Evolutionary conservation across 805 yeast genomes (phyloP), one percentile per base, ranked within the genome.

Genomic region (Barnettozyma siamensis): DNA sequence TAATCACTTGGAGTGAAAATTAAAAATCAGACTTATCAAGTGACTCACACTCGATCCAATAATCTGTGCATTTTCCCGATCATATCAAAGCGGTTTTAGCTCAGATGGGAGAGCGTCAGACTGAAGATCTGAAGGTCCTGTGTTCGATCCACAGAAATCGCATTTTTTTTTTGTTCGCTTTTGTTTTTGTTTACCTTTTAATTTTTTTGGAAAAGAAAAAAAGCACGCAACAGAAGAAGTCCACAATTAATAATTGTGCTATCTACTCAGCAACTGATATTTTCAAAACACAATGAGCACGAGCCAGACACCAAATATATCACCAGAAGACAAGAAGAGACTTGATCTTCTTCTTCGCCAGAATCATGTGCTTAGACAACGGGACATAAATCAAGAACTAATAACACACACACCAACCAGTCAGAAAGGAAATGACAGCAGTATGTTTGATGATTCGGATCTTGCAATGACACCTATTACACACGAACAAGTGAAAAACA

Each of bases 121-220:
- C 60, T 58, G 60, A 57, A 57, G 60, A 79, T 79, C 85, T 76
- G 80, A 71, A 79, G 85, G 86, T 78, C 83, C 80, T 76, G 83
- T 75, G 84, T 80, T 80, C 85, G 79, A 79, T 76, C 83, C 85
- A 75, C 84, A 77, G 75, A 71, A 68, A 62, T 69, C 75, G 78
- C 78, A 73, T 54, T 45, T 47, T 38, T 49, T 50, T 33, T 42
- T 39, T 33, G 18, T 20, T 10, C 36, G 10, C 18, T 7, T 29
- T 21, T 12, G 11, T 18, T n/a, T 19, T 27, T 41, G 30, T 37
- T 32, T 41, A 23, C 26, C 5, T 35, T 30, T 35, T 33, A 28
- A 30, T 39, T 12, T 31, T 31, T 15, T 12, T 31, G 27, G 7
- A 16, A 28, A 38, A 31, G 19, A 19, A 33, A 21, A 23, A 17